Conservation (phyloP, 441 rosid species). For the Adansonia gregorii region DNA sequence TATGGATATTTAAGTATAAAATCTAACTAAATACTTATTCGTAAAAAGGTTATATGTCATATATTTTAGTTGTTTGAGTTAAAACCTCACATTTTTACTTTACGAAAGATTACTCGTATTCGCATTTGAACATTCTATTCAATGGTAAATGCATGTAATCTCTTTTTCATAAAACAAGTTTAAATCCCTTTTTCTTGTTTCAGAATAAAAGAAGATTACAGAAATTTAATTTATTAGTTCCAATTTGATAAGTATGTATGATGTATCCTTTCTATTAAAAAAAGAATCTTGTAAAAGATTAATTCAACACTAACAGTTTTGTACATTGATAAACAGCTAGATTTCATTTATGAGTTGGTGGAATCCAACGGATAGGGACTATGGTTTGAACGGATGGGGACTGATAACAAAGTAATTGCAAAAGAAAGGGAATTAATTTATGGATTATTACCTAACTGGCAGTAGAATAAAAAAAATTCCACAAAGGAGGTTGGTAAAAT, state of each 20-base stretch:
- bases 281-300: not conserved
- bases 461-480: too few relatives aligned
- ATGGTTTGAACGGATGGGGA: not conserved
- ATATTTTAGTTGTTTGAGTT: not conserved
- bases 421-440: not conserved
- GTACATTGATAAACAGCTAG: not conserved
- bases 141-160: too few relatives aligned
- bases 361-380: not conserved
- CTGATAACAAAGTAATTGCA: not conserved
- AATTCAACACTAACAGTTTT: not conserved
- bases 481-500: too few relatives aligned
- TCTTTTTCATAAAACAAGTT: too few relatives aligned
- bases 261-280: not conserved
- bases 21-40: too few relatives aligned
- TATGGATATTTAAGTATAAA: not conserved
- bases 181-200: too few relatives aligned
- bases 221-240: too few relatives aligned
- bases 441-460: too few relatives aligned
- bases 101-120: not conserved
- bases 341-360: constrained; percentile 12
- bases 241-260: too few relatives aligned
- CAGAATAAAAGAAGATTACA: too few relatives aligned
- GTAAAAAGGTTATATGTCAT: too few relatives aligned
- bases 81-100: not conserved
- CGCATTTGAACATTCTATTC: not conserved